Conservation (phyloP, 331 rosid species). For the Cydonia oblonga region DNA sequence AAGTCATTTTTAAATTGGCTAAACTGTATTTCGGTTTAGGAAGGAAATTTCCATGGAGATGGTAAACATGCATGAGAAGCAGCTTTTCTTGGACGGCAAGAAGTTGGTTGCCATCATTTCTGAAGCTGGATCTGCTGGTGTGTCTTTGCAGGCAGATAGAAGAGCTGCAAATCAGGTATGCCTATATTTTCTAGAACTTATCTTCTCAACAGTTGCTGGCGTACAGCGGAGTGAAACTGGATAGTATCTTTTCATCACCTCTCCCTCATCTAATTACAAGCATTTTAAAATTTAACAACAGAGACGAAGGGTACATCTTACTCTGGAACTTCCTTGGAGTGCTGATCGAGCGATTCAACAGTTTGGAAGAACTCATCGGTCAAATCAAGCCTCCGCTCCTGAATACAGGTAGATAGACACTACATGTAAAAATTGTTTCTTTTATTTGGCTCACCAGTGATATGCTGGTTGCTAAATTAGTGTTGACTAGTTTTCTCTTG, state of each 20-base stretch:
- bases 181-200: conserved; percentile 6
- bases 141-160: conserved; percentile 89
- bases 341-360: conserved; percentile 97
- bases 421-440: not conserved
- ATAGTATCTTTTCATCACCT: too few relatives aligned
- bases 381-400: conserved; percentile 93
- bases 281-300: conserved; percentile 21
- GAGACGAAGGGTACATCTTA: conserved; percentile 87
- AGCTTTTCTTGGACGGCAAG: conserved; percentile 81
- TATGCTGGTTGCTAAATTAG: not conserved
- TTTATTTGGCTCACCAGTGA: not conserved
- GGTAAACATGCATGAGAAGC: conserved; percentile 94
- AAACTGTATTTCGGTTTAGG: conserved; percentile 27
- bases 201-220: not conserved
- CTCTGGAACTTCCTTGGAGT: conserved; percentile 95
- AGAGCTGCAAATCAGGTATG: conserved; percentile 71
- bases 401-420: conserved; percentile 55
- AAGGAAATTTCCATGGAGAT: conserved; percentile 79
- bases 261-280: not conserved
- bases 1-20: conserved; percentile 1
- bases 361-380: conserved; percentile 92
- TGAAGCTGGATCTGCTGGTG: conserved; percentile 95
- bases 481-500: not conserved
- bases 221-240: too few relatives aligned
- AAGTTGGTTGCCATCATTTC: conserved; percentile 78